Percentiles rank a stretch among this genome's conserved stretches.
These are phyloP conservation scores for Monsonia emarginata DNA, from an alignment of 441 rosid species.

Conservation along the genomic window DNA sequence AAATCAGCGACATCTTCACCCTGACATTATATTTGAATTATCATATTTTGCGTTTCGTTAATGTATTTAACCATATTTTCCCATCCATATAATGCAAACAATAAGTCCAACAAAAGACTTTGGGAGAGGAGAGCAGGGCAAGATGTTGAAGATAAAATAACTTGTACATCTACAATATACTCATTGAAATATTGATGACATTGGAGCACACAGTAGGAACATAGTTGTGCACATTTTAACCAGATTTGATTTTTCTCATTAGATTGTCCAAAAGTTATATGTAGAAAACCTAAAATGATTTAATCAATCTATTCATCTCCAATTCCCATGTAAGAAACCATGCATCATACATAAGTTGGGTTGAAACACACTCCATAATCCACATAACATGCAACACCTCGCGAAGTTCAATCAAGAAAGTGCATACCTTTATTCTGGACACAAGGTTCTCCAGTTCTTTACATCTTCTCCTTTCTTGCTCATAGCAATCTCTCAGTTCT, in stretches of 20 bases:
- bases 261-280: no score
- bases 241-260: no score
- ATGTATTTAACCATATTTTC: neutral
- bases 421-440: constrained; percentile 46
- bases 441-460: constrained; percentile 39
- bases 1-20: constrained; percentile 44
- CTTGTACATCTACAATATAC: neutral
- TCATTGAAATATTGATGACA: neutral
- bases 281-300: neutral
- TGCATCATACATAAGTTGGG: neutral
- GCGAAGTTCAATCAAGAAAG: neutral
- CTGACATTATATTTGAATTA: constrained; percentile 24
- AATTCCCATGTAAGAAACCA: neutral
- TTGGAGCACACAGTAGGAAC: no score
- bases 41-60: neutral
- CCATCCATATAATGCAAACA: neutral
- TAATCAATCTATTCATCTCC: neutral
- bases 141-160: neutral
- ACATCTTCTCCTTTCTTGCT: constrained; percentile 41
- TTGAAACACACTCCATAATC: neutral
- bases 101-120: neutral
- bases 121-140: neutral
- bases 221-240: no score
- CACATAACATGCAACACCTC: neutral
- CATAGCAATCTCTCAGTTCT: constrained; percentile 28